A percentile compares a stretch with the other conserved stretches of the same genome.
phyloP scores from a whole-genome alignment of 108 stramenopile species.

The Aurantiochytrium sp. region DNA sequence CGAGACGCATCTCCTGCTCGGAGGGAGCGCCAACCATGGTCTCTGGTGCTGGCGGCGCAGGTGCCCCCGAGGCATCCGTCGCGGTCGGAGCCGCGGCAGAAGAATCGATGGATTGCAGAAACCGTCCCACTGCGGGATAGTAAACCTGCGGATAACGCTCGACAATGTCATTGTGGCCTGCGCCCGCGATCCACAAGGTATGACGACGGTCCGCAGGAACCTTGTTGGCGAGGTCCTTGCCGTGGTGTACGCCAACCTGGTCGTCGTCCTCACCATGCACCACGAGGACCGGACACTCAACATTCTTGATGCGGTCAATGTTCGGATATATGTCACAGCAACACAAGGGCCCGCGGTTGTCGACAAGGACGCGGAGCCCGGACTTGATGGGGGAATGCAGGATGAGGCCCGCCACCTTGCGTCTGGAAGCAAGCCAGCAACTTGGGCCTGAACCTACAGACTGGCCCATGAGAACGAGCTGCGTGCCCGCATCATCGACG shows the following conservation, averaged over 20 bases:
- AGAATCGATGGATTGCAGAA: not conserved
- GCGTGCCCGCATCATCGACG: not conserved
- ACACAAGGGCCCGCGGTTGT: not conserved
- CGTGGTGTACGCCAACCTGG: not conserved
- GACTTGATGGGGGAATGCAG: not conserved
- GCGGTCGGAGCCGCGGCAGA: not conserved
- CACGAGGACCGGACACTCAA: not conserved
- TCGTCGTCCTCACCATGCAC: conserved; percentile 4
- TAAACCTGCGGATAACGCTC: not conserved
- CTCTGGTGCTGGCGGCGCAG: not conserved
- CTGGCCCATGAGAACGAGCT: not conserved
- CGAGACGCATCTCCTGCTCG: not conserved
- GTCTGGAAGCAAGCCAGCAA: not conserved
- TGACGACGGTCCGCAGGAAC: not conserved
- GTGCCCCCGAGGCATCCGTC: not conserved
- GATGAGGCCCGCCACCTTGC: not conserved
- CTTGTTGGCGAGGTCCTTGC: not conserved
- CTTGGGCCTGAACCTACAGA: not conserved
- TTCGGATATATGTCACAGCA: conserved; percentile 14
- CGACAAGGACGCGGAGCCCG: not conserved
- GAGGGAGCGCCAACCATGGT: not conserved
- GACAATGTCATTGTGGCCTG: not conserved
- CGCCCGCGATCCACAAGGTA: not conserved
- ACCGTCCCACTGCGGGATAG: not conserved
- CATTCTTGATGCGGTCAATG: not conserved